Evolutionary conservation across 2,329 filamentous ascomycete genomes (phyloP).

Genomic region (Sclerotinia sclerotiorum): DNA sequence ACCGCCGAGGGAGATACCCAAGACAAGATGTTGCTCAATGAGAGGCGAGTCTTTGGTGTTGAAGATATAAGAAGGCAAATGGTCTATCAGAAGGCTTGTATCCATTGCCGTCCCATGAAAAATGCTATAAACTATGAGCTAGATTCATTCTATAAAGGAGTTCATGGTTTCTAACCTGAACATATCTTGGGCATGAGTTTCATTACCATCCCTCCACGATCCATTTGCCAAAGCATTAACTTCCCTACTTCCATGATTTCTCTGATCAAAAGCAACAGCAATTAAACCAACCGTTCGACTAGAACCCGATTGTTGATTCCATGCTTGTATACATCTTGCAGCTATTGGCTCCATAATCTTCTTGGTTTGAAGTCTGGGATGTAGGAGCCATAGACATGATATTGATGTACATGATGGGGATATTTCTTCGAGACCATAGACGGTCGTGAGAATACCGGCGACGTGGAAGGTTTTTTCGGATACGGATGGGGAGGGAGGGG

Average conservation of each 20-base stretch:
- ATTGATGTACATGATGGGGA: constrained; percentile 53
- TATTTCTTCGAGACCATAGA: constrained; percentile 80
- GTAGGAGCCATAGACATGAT: constrained; percentile 87
- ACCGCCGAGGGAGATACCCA: constrained; percentile 84
- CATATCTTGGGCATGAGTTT: constrained; percentile 89
- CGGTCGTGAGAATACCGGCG: constrained; percentile 72
- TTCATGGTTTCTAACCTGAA: constrained; percentile 48
- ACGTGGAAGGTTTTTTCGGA: constrained; percentile 70
- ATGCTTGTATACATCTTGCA: constrained; percentile 64
- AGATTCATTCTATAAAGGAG: background rate
- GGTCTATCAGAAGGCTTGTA: constrained; percentile 71
- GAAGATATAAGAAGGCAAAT: constrained; percentile 74
- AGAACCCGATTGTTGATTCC: constrained; percentile 52
- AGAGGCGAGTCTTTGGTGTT: constrained; percentile 46
- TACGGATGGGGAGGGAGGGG: constrained; percentile 42
- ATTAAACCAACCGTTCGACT: constrained; percentile 56
- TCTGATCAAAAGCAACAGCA: constrained; percentile 84
- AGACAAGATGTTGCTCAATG: constrained; percentile 66
- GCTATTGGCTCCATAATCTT: constrained; percentile 76
- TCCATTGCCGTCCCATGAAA: constrained; percentile 75
- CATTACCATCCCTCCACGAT: constrained; percentile 70
- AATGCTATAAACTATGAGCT: constrained; percentile 47
- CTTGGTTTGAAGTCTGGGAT: constrained; percentile 71
- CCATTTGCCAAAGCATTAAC: constrained; percentile 69
- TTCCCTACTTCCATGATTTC: constrained; percentile 80